These are phyloP conservation scores for Pyrenophora tritici-repentis DNA, from an alignment of 2,329 filamentous ascomycete genomes.

Conservation along the genomic window DNA sequence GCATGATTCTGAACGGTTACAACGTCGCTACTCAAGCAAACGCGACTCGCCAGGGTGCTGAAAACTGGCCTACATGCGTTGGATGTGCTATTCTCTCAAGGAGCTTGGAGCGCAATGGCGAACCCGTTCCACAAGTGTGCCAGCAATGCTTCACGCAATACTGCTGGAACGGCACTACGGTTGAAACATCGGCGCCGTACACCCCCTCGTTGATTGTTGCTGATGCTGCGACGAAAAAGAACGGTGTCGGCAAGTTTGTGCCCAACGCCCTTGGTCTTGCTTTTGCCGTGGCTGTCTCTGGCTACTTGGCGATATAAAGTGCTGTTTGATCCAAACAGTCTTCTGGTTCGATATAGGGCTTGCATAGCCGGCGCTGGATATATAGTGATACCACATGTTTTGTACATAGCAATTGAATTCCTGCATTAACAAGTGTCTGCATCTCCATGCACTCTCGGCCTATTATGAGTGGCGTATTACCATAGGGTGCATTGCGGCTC, in stretches of 20 bases:
- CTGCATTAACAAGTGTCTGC: not conserved
- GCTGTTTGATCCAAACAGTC: not conserved
- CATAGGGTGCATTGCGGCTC: conserved; percentile 15
- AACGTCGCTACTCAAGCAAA: conserved; percentile 84
- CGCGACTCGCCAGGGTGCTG: conserved; percentile 65
- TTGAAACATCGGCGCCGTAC: conserved; percentile 36
- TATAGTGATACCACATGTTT: conserved; percentile 9
- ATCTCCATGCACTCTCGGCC: not conserved
- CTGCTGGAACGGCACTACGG: conserved; percentile 88
- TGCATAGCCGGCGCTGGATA: conserved; percentile 4
- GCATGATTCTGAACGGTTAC: conserved; percentile 85
- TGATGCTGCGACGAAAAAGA: conserved; percentile 23
- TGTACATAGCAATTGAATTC: conserved; percentile 6
- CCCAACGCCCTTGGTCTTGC: conserved; percentile 30
- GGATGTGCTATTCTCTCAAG: conserved; percentile 84
- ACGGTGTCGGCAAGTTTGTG: conserved; percentile 29
- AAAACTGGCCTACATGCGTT: conserved; percentile 79
- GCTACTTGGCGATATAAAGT: conserved; percentile 20
- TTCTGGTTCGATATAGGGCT: not conserved
- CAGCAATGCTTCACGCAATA: conserved; percentile 76
- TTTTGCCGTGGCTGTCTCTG: conserved; percentile 24
- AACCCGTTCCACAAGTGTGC: conserved; percentile 72
- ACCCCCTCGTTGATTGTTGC: conserved; percentile 29
- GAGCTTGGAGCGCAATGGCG: conserved; percentile 72
- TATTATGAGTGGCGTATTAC: conserved; percentile 8